phyloP scores from a whole-genome alignment of 495 filamentous ascomycete genomes.

The Annulohypoxylon moriforme region DNA sequence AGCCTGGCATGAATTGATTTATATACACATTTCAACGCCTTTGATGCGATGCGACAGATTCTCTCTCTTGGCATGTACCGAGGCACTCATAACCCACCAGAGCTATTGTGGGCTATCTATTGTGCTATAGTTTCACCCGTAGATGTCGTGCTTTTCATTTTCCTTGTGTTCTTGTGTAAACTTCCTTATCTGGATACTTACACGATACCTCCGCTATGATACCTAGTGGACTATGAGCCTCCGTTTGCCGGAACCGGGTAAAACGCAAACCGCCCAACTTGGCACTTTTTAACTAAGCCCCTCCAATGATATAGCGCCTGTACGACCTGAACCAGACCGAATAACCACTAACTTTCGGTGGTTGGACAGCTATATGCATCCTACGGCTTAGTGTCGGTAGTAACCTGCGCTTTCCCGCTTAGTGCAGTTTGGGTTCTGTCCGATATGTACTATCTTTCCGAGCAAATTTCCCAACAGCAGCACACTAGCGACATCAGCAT shows the following conservation, averaged over 20 bases:
- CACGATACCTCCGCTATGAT: not conserved
- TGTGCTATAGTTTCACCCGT: not conserved
- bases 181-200: not conserved
- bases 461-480: not conserved
- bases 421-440: not conserved
- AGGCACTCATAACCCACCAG: not conserved
- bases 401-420: not conserved
- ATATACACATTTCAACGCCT: slow-evolving; percentile 19
- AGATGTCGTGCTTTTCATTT: not conserved
- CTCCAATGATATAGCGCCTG: not conserved
- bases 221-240: slow-evolving; percentile 1
- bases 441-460: not conserved
- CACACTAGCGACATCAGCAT: slow-evolving; percentile 31
- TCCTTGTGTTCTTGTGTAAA: not conserved
- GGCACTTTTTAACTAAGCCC: not conserved
- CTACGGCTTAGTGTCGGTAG: not conserved
- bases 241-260: not conserved
- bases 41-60: not conserved
- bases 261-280: slow-evolving; percentile 5
- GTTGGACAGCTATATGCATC: not conserved
- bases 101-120: not conserved
- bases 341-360: not conserved
- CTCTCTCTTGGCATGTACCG: too few relatives aligned
- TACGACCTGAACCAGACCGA: not conserved
- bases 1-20: slow-evolving; percentile 18